phyloP scores from a whole-genome alignment of 129 eudicot species.

The Oenanthe sinensis region DNA sequence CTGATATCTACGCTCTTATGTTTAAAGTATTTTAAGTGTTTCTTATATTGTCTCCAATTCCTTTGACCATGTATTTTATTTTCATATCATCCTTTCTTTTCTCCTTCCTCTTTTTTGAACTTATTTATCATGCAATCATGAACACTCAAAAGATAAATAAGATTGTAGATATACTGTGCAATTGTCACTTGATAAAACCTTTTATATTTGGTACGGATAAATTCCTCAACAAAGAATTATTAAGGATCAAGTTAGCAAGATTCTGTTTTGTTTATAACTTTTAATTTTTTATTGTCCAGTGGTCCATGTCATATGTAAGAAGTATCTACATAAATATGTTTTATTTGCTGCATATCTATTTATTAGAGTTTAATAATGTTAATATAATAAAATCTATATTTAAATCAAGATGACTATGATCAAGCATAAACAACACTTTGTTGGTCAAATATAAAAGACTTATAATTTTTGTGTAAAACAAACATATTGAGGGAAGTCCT shows the following conservation, averaged over 20 bases:
- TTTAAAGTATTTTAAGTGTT: too few species aligned
- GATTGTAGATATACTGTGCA: background rate
- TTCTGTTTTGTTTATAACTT: background rate
- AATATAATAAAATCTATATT: background rate
- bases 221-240: background rate
- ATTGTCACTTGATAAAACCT: background rate
- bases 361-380: background rate
- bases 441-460: background rate
- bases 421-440: background rate
- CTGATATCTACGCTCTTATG: too few species aligned
- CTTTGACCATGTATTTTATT: background rate
- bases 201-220: background rate
- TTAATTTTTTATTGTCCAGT: background rate
- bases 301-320: background rate
- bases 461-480: background rate
- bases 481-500: background rate
- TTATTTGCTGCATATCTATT: background rate
- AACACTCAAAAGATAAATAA: background rate
- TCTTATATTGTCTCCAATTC: background rate
- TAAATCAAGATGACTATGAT: background rate
- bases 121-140: background rate
- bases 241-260: background rate
- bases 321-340: too few species aligned
- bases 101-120: background rate
- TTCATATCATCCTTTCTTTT: background rate